Percentiles rank a stretch among this genome's conserved stretches.
Evolutionary conservation across 228 moss, liverwort and hornwort species (phyloP).

Genomic region (Sphagnum magellanicum): DNA sequence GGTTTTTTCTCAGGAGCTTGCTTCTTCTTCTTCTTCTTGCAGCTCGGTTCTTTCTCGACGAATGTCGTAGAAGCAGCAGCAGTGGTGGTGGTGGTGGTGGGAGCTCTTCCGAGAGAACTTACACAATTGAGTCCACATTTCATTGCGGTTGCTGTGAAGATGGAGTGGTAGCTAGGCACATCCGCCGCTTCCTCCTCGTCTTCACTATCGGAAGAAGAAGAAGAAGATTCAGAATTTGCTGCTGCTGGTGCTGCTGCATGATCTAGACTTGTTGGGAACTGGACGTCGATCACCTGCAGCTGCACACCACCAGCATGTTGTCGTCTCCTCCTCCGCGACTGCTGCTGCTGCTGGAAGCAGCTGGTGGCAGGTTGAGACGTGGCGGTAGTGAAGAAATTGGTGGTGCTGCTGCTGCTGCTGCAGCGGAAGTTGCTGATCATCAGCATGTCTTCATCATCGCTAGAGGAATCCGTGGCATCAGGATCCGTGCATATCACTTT

Average conservation of each 20-base stretch:
- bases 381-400: slow-evolving; percentile 20
- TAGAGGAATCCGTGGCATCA: slow-evolving; percentile 86
- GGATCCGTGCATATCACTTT: slow-evolving; percentile 92
- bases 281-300: slow-evolving; percentile 72
- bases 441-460: slow-evolving; percentile 60
- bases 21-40: too few species aligned
- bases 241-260: neutral
- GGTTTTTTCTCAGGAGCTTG: too few species aligned
- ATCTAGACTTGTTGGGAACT: neutral
- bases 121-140: slow-evolving; percentile 65
- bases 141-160: slow-evolving; percentile 61
- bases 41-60: too few species aligned
- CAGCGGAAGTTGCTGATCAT: too few species aligned
- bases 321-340: too few species aligned
- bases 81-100: too few species aligned
- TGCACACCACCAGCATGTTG: neutral
- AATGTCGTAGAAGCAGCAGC: too few species aligned
- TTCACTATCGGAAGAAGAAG: slow-evolving; percentile 30
- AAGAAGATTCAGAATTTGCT: too few species aligned
- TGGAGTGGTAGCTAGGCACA: slow-evolving; percentile 44
- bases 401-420: too few species aligned
- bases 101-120: slow-evolving; percentile 14
- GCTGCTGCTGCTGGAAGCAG: slow-evolving; percentile 9
- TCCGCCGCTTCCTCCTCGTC: slow-evolving; percentile 38
- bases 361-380: slow-evolving; percentile 21